Conservation (phyloP, 257 asterid genomes). For the Petunia axillaris region DNA sequence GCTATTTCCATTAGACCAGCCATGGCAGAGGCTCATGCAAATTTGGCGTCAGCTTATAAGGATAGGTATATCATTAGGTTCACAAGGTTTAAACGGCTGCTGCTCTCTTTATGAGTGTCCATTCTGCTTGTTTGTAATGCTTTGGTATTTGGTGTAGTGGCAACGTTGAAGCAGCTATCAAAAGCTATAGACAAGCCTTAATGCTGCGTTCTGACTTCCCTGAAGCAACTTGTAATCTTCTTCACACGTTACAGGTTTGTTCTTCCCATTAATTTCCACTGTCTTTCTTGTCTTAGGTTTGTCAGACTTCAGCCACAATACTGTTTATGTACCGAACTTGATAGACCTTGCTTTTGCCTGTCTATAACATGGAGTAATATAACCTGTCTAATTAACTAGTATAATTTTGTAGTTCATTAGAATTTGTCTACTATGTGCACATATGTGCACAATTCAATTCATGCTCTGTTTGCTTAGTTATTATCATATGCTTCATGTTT, state of each 20-base stretch:
- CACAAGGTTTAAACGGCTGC: slow-evolving; percentile 10
- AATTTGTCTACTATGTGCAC: slow-evolving; percentile 6
- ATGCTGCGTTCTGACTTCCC: slow-evolving; percentile 90
- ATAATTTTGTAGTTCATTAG: background rate
- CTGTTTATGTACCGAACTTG: slow-evolving; percentile 72
- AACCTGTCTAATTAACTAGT: slow-evolving; percentile 10
- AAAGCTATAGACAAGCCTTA: slow-evolving; percentile 92
- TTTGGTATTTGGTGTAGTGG: slow-evolving; percentile 53
- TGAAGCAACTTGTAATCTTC: slow-evolving; percentile 98
- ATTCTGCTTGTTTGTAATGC: slow-evolving; percentile 25
- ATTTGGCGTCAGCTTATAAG: slow-evolving; percentile 97
- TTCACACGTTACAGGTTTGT: slow-evolving; percentile 89
- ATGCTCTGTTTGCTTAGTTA: slow-evolving; percentile 6
- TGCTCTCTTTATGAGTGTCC: background rate
- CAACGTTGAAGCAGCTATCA: slow-evolving; percentile 88
- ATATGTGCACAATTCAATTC: background rate
- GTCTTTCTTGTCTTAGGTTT: background rate
- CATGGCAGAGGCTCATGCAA: slow-evolving; percentile 99
- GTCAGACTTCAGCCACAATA: slow-evolving; percentile 14
- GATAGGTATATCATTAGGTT: slow-evolving; percentile 62
- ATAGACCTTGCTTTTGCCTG: slow-evolving; percentile 42
- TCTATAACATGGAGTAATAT: background rate
- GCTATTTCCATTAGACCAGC: slow-evolving; percentile 85
- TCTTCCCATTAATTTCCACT: background rate
- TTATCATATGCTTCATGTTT: background rate